Conservation (phyloP, 1,284 basidiomycete species). For the Prillingera fragicola region DNA sequence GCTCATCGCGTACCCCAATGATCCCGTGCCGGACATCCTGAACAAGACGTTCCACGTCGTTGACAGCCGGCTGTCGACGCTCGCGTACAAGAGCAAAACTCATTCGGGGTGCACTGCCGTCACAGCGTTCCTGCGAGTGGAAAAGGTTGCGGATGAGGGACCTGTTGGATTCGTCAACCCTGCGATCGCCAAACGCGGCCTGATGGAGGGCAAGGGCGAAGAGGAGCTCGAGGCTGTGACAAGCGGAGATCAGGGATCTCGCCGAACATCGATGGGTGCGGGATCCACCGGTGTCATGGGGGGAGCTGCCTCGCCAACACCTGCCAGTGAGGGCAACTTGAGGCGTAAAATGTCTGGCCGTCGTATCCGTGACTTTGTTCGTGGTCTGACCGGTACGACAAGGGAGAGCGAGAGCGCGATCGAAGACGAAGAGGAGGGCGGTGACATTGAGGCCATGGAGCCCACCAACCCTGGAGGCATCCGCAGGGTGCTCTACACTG, state of each 20-base stretch:
- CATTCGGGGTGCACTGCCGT: slow-evolving; percentile 97
- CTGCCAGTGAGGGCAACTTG: slow-evolving; percentile 15
- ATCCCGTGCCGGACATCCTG: slow-evolving; percentile 76
- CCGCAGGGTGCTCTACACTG: slow-evolving; percentile 83
- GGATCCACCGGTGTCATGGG: slow-evolving; percentile 23
- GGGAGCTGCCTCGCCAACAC: slow-evolving; percentile 15
- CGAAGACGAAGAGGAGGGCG: slow-evolving; percentile 26
- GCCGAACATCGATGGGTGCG: slow-evolving; percentile 30
- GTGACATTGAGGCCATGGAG: slow-evolving; percentile 42
- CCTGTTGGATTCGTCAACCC: slow-evolving; percentile 41
- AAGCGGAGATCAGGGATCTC: slow-evolving; percentile 10
- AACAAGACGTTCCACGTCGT: slow-evolving; percentile 92
- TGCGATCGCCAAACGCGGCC: slow-evolving; percentile 31
- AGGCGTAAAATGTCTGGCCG: slow-evolving; percentile 34
- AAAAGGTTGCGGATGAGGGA: slow-evolving; percentile 53
- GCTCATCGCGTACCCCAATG: slow-evolving; percentile 38
- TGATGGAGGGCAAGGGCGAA: slow-evolving; percentile 44
- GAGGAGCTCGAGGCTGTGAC: slow-evolving; percentile 45
- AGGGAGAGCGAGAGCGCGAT: slow-evolving; percentile 23
- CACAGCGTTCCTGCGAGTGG: slow-evolving; percentile 92
- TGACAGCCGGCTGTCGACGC: slow-evolving; percentile 70
- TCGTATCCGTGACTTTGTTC: slow-evolving; percentile 45
- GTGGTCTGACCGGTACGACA: slow-evolving; percentile 33
- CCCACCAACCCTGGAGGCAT: slow-evolving; percentile 35
- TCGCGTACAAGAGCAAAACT: slow-evolving; percentile 81